Conservation (phyloP, 1,139 yeast genomes). For the Martiniozyma asiatica region DNA sequence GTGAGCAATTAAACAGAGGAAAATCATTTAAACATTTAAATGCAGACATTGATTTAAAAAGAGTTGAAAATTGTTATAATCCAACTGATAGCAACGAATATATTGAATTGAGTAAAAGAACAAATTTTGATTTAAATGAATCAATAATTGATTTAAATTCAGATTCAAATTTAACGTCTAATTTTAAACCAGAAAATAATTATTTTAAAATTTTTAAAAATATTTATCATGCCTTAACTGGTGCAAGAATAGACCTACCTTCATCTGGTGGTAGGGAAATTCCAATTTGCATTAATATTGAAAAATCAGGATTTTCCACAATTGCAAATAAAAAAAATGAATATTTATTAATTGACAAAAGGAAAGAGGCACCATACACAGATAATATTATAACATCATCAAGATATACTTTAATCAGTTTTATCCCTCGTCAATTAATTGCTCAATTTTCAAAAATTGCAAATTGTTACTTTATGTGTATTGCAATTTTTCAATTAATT, state of each 20-base stretch:
- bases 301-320: conserved; percentile 16
- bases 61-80: conserved; percentile 17
- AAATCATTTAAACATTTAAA: conserved; percentile 5
- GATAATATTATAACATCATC: conserved; percentile 74
- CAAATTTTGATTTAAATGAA: conserved; percentile 8
- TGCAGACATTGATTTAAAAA: conserved; percentile 22
- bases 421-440: conserved; percentile 74
- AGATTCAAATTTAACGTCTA: conserved; percentile 9
- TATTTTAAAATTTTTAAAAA: conserved; percentile 4
- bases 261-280: conserved; percentile 63
- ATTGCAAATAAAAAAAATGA: conserved; percentile 11
- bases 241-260: conserved; percentile 33
- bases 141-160: conserved; percentile 19
- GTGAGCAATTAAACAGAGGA: too few species aligned
- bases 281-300: conserved; percentile 43
- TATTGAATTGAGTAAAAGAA: too few species aligned
- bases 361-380: conserved; percentile 52
- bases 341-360: conserved; percentile 45
- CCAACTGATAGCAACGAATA: conserved; percentile 13
- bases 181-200: background rate
- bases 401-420: conserved; percentile 68
- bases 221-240: conserved; percentile 26
- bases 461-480: conserved; percentile 72
- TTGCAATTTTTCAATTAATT: conserved; percentile 87
- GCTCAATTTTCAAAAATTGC: conserved; percentile 93